Percentiles rank a stretch among this genome's conserved stretches.
Evolutionary conservation across 1,284 basidiomycete species (phyloP).

Genomic region (Ganoderma boninense): DNA sequence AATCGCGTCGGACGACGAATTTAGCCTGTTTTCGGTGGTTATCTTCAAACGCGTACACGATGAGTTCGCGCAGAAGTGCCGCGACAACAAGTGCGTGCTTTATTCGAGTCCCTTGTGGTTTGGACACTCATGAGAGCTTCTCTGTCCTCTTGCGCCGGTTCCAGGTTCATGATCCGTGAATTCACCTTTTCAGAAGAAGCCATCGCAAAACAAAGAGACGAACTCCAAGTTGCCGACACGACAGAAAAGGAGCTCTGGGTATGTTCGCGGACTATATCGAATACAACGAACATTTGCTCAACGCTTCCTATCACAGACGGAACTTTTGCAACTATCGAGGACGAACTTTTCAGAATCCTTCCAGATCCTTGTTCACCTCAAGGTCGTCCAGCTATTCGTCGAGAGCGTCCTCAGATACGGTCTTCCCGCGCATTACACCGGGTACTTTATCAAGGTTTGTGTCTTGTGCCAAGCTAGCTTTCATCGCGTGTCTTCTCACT

Average conservation of each 20-base stretch:
- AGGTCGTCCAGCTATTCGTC: conserved; percentile 90
- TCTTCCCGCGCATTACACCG: conserved; percentile 91
- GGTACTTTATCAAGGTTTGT: conserved; percentile 81
- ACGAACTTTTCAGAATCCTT: conserved; percentile 98
- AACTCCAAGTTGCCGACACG: conserved; percentile 80
- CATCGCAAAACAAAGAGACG: conserved; percentile 85
- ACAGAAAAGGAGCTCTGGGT: conserved; percentile 98
- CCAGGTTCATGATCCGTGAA: conserved; percentile 90
- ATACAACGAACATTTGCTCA: background rate
- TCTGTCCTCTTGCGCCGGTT: background rate
- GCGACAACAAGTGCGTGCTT: conserved; percentile 90
- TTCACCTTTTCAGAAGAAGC: conserved; percentile 92
- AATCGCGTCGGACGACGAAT: conserved; percentile 91
- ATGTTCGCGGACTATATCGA: background rate
- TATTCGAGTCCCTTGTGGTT: background rate
- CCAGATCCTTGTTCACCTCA: conserved; percentile 94
- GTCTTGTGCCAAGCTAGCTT: conserved; percentile 7
- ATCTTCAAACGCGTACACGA: conserved; percentile 94
- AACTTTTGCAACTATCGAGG: conserved; percentile 90
- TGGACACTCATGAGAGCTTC: background rate
- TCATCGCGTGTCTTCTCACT: background rate
- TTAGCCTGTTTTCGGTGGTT: conserved; percentile 86
- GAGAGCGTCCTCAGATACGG: conserved; percentile 98
- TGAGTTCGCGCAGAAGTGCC: conserved; percentile 93
- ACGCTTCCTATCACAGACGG: conserved; percentile 67